These are phyloP conservation scores for Cyberlindnera amylophila DNA, from an alignment of 805 yeast species.

Conservation along the genomic window DNA sequence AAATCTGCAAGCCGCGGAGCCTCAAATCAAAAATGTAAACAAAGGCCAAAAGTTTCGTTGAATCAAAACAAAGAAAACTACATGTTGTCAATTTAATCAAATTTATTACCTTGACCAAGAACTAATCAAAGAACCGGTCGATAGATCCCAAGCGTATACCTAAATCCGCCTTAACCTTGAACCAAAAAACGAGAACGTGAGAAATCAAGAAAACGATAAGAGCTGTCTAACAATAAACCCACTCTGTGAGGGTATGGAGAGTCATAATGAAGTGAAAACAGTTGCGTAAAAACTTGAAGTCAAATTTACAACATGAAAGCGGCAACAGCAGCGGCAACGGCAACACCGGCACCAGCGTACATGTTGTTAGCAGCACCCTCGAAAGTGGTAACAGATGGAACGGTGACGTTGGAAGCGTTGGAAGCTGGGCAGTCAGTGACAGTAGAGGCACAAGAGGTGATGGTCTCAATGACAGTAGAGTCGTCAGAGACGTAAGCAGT, in stretches of 20 bases:
- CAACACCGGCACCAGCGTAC: conserved; percentile 29
- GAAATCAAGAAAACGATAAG: too few species aligned
- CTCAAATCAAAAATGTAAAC: too few species aligned
- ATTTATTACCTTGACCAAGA: neutral
- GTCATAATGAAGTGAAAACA: neutral
- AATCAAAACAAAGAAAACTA: too few species aligned
- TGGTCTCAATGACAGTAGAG: conserved; percentile 16
- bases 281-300: neutral
- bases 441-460: conserved; percentile 18
- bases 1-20: too few species aligned
- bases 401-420: conserved; percentile 23
- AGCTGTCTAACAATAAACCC: neutral
- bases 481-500: conserved; percentile 13
- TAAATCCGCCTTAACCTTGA: too few species aligned
- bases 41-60: too few species aligned
- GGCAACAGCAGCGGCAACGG: conserved; percentile 29
- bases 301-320: conserved; percentile 28
- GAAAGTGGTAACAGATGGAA: conserved; percentile 25
- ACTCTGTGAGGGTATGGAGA: neutral
- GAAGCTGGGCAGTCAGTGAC: conserved; percentile 19
- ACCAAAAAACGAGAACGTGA: too few species aligned
- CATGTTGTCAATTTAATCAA: too few species aligned
- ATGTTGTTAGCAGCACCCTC: conserved; percentile 28
- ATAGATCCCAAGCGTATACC: conserved; percentile 1
- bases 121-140: neutral